Base-by-base conservation (phyloP, 202 grass and related monocot species). In the Brachypodium distachyon region DNA sequence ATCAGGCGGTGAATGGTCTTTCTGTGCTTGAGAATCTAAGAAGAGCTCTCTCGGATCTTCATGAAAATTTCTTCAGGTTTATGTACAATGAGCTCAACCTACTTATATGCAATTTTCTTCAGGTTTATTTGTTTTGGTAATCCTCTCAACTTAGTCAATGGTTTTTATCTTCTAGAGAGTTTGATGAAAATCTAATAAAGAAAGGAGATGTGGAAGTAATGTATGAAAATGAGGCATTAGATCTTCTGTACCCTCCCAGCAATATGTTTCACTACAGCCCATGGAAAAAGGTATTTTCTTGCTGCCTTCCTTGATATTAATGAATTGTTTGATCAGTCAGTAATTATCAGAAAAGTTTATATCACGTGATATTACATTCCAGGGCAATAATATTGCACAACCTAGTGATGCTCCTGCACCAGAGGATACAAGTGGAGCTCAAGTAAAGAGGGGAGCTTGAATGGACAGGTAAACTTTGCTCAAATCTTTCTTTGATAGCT, bases 21-120 rank as follows among this genome's bases (percentile, higher is more conserved):
- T 74, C 79, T 16, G 89, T 86, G 46, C 79, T 92, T 22, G 79
- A 86, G 71, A 59, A 77, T 71, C 63, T 86, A 44, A 88, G 70
- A 80, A 81, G 81, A 67, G 71, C 83, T 37, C 75, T 79, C 34
- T 81, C 73, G 63, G 77, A 88, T 83, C 85, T 72, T 55, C 83
- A 82, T 61, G 75, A 16, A 46, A 13, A 25, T 44, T 67, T 29
- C 64, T 67, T 67, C 40, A 67, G 64, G 64, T 67, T 67, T 44
- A 44, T 67, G n/a, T n/a, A n/a, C n/a, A n/a, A n/a, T n/a, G n/a
- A n/a, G n/a, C n/a, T n/a, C n/a, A n/a, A n/a, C n/a, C n/a, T n/a
- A n/a, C n/a, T n/a, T n/a, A n/a, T n/a, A 67, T 28, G 37, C 9
- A 62, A 12, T 62, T 10, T 3, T 18, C 40, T 46, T 16, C 36